Conservation (phyloP, 768 basidiomycete species). For the Hygrocybe punicea region DNA sequence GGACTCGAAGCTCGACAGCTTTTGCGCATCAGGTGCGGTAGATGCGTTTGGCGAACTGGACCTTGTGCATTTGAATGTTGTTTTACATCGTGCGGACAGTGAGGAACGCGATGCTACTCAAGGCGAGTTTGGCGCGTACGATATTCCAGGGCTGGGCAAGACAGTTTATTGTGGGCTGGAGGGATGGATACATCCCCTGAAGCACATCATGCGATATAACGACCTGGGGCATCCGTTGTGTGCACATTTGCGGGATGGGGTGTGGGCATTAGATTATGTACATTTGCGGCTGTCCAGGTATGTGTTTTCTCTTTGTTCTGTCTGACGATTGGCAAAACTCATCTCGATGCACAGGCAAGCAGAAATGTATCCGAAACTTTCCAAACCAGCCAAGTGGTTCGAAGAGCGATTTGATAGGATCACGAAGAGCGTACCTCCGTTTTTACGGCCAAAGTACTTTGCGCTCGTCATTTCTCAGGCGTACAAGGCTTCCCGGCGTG, state of each 20-base stretch:
- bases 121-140: constrained; percentile 79
- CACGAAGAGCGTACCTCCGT: constrained; percentile 69
- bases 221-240: constrained; percentile 93
- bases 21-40: constrained; percentile 68
- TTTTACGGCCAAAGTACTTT: constrained; percentile 95
- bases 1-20: constrained; percentile 65
- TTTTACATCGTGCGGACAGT: constrained; percentile 81
- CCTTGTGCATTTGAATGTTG: constrained; percentile 83
- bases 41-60: constrained; percentile 70
- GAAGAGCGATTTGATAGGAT: constrained; percentile 83
- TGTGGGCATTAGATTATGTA: constrained; percentile 92
- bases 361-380: constrained; percentile 63
- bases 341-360: constrained; percentile 46
- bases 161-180: constrained; percentile 92
- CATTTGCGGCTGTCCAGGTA: constrained; percentile 65
- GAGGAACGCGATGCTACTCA: constrained; percentile 89
- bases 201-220: constrained; percentile 81
- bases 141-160: constrained; percentile 69
- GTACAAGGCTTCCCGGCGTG: constrained; percentile 84
- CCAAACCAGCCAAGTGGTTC: constrained; percentile 76
- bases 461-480: constrained; percentile 86
- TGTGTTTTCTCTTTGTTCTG: constrained; percentile 30
- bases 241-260: constrained; percentile 79
- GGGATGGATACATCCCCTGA: constrained; percentile 92
- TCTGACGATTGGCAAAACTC: not conserved